Evolutionary conservation across 2,329 filamentous ascomycete species (phyloP), one percentile per base, ranked within the genome.

Genomic region (Amylocarpus encephaloides): DNA sequence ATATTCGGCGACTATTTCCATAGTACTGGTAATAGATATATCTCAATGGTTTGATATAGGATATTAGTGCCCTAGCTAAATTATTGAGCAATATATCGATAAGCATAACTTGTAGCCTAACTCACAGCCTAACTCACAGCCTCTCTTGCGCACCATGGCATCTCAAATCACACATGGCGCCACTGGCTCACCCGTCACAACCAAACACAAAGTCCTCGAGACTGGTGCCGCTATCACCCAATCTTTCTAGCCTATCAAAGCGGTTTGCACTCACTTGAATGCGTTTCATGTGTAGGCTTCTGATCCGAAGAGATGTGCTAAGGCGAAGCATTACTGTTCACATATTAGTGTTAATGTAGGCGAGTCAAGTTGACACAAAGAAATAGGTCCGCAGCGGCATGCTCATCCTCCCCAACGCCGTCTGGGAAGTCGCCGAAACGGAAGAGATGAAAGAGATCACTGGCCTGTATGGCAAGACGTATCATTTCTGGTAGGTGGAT

Each of bases 401-500:
- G 83, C 74, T 90, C n/a, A 76, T 89, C 55, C 86, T 91, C 80
- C 86, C 85, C 0, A 78, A 52, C 77, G 77, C 74, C 0, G 77
- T 73, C 0, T 95, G 88, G 88, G 85, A 93, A 56, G 66, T 74
- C 4, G 84, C 87, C 1, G 89, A 95, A 71, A 87, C 79, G 30
- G 76, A 78, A 42, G 88, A 92, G 68, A 93, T 95, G 87, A 79
- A 85, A 55, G 76, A 90, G 51, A 75, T 93, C 0, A 70, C 88
- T 3, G 73, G 78, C 0, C 66, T 93, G 2, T 94, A 94, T 62
- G 89, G 89, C 9, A 95, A 95, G 65, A 80, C 85, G 1, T 93
- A 85, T 66, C 88, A 95, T 65, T 73, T 93, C 38, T 95, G 90
- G 89, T 87, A 94, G 74, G 80, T 85, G 13, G 88, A 94, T 68